Base-by-base conservation (phyloP, 2,329 filamentous ascomycete genomes). In the Neophaeococcomyces mojaviensis region DNA sequence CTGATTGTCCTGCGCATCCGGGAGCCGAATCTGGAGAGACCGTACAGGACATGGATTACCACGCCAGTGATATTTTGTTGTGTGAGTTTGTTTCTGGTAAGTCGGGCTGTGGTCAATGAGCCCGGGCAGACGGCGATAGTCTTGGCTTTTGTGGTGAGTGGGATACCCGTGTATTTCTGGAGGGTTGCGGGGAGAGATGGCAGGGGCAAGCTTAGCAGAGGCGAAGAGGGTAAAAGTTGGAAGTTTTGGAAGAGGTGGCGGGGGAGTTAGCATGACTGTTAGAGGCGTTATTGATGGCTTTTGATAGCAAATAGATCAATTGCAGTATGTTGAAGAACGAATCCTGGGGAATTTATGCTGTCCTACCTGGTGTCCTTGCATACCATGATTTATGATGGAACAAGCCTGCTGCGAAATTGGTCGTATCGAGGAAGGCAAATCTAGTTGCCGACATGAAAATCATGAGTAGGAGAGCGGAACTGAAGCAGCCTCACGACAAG, bases 51-150 rank as follows among this genome's bases (percentile, higher is more conserved):
- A 2, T 98, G 90, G 92, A 95, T 98, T 60, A 84, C 84, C 1
- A 98, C 92, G 2, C 92, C 92, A 9, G 90, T 98, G 54, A 90
- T 96, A 47, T 98, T 98, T 64, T 98, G 92, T 75, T 98, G 92
- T 61, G 92, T 98, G 32, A 94, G 87, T 62, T 66, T 98, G 54
- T 98, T 98, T 62, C 66, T 98, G 54, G 77, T 98, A 34, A 89
- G 82, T 60, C 76, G 92, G 41, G 88, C 89, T 3, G 81, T 97
- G 12, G 92, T 98, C 61, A 85, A 88, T 12, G 83, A 95, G 66
- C 92, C 92, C 3, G 58, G 94, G 42, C 89, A 98, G 72, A 95
- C 90, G 0, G 63, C 95, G 19, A 79, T 90, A 18, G 92, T 98
- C 6, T 71, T 96, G 4, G 82, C 71, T 0, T 98, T 97, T 59